A percentile compares a stretch with the other conserved stretches of the same genome.
Evolutionary conservation across 2,329 filamentous ascomycete species (phyloP).

Genomic region (Epichloe sibirici): DNA sequence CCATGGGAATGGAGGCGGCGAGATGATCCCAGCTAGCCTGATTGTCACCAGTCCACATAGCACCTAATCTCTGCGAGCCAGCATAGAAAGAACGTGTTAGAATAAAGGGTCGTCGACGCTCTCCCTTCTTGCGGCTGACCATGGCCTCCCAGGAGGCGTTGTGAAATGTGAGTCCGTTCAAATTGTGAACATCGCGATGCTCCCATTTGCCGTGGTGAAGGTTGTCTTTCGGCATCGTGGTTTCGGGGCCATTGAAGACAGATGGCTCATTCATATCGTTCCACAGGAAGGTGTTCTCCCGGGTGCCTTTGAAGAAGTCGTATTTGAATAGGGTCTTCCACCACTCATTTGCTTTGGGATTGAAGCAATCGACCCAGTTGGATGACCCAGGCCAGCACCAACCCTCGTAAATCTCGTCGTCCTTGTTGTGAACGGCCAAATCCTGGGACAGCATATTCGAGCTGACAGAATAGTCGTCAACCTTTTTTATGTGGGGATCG

Average conservation of each 20-base stretch:
- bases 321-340: constrained; percentile 86
- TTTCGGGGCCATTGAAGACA: constrained; percentile 96
- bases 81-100: constrained; percentile 88
- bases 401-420: constrained; percentile 78
- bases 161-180: constrained; percentile 90
- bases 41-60: constrained; percentile 99
- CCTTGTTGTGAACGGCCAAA: constrained; percentile 80
- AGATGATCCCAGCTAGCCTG: constrained; percentile 87
- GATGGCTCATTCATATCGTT: constrained; percentile 99
- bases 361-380: constrained; percentile 94
- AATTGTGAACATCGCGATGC: constrained; percentile 89
- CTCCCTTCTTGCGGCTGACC: constrained; percentile 72
- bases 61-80: constrained; percentile 77
- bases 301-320: constrained; percentile 72
- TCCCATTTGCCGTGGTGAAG: constrained; percentile 87
- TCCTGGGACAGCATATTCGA: constrained; percentile 76
- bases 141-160: constrained; percentile 87
- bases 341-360: constrained; percentile 81
- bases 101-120: constrained; percentile 76
- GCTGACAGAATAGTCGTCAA: constrained; percentile 61
- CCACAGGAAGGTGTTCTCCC: constrained; percentile 86
- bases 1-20: constrained; percentile 82
- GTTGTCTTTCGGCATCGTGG: constrained; percentile 98
- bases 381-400: constrained; percentile 99
- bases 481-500: constrained; percentile 96